Percentiles rank a stretch among this genome's conserved stretches.
These are phyloP conservation scores for Fagopyrum esculentum DNA, from an alignment of 148 eudicot genomes.

Conservation along the genomic window DNA sequence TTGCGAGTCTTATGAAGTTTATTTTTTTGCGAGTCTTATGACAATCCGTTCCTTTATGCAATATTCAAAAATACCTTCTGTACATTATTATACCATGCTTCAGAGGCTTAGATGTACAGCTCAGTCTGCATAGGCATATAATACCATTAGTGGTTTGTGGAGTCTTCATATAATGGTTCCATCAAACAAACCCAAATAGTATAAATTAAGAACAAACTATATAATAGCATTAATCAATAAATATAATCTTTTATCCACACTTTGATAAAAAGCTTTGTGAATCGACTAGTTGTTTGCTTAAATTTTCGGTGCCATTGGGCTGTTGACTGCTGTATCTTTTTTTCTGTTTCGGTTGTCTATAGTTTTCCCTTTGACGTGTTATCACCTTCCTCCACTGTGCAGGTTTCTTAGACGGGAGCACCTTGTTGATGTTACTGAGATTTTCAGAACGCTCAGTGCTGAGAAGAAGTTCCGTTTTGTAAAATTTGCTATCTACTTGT, in stretches of 20 bases:
- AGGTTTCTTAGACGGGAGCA: conserved; percentile 61
- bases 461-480: conserved; percentile 72
- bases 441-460: conserved; percentile 50
- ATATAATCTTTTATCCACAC: neutral
- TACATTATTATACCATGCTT: neutral
- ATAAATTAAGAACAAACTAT: neutral
- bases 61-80: neutral
- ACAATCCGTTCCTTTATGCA: neutral
- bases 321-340: neutral
- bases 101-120: neutral
- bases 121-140: neutral
- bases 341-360: neutral
- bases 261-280: neutral
- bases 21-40: neutral
- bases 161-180: neutral
- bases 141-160: neutral
- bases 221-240: neutral
- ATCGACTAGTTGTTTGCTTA: neutral
- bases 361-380: neutral
- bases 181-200: neutral
- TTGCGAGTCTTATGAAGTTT: neutral
- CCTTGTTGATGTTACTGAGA: conserved; percentile 89
- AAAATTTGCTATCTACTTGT: conserved; percentile 56
- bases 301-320: neutral
- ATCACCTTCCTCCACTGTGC: conserved; percentile 9